Evolutionary conservation across 106 monocot genomes (phyloP).

Genomic region (Allium sativum): DNA sequence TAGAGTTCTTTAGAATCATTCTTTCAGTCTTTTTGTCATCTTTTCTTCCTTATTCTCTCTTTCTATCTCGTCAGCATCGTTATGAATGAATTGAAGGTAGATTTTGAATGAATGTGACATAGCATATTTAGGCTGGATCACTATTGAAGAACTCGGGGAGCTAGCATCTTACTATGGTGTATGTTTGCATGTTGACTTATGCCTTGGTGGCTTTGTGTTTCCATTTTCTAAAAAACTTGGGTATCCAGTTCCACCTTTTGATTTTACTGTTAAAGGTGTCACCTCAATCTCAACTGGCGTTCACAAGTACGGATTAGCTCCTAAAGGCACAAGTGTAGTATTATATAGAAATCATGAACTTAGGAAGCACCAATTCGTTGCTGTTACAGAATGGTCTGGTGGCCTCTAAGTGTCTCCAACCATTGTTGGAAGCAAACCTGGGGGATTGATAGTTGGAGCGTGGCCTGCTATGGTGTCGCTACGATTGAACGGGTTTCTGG

Average conservation of each 20-base stretch:
- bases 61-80: too few relatives aligned
- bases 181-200: conserved; percentile 92
- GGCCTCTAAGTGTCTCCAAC: conserved; percentile 98
- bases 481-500: conserved; percentile 82
- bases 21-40: too few relatives aligned
- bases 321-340: conserved; percentile 93
- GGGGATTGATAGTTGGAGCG: conserved; percentile 91
- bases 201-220: conserved; percentile 97
- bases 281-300: conserved; percentile 98
- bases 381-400: conserved; percentile 97
- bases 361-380: conserved; percentile 97
- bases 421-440: conserved; percentile 90
- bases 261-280: conserved; percentile 95
- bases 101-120: too few relatives aligned
- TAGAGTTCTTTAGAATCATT: too few relatives aligned
- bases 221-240: conserved; percentile 98
- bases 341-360: conserved; percentile 70
- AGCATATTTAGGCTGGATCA: too few relatives aligned
- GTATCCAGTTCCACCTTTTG: conserved; percentile 93
- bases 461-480: conserved; percentile 98
- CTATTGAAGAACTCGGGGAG: conserved; percentile 85
- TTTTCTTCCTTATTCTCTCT: too few relatives aligned
- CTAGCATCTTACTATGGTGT: conserved; percentile 60
- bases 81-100: too few relatives aligned
- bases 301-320: conserved; percentile 98